Evolutionary conservation across 179 eudicot genomes (phyloP).

Genomic region (Beta macrorhiza): DNA sequence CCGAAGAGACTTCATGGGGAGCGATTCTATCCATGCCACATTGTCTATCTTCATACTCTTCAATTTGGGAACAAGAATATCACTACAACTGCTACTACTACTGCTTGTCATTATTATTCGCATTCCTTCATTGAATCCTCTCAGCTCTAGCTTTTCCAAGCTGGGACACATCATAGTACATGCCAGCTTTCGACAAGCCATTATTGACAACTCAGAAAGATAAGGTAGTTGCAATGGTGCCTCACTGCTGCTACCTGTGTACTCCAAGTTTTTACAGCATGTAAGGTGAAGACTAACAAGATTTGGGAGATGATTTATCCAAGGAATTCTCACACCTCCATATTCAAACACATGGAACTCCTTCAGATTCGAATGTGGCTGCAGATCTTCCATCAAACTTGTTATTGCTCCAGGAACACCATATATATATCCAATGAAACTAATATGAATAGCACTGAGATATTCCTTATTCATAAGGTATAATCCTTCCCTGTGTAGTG

Average conservation of each 20-base stretch:
- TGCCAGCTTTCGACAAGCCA: not conserved
- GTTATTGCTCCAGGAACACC: not conserved
- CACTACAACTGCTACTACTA: too few relatives aligned
- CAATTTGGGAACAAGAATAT: not conserved
- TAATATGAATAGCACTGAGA: not conserved
- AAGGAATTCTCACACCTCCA: conserved; percentile 11
- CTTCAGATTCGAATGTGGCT: conserved; percentile 28
- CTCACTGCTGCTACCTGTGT: not conserved
- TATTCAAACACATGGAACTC: not conserved
- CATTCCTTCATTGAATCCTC: not conserved
- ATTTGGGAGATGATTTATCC: conserved; percentile 19
- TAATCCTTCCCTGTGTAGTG: not conserved
- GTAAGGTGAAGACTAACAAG: not conserved
- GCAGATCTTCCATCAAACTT: conserved; percentile 13
- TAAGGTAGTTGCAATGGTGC: not conserved
- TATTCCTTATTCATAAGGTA: conserved; percentile 18
- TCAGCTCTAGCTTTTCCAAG: not conserved
- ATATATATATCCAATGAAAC: not conserved
- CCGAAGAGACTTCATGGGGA: not conserved
- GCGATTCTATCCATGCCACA: not conserved
- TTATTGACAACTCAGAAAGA: not conserved
- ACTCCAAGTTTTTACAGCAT: not conserved
- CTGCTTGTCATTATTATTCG: too few relatives aligned
- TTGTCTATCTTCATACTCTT: not conserved
- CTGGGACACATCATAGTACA: conserved; percentile 10